These are phyloP conservation scores for Cordyceps fumosorosea DNA, from an alignment of 2,329 filamentous ascomycete species.

Conservation along the genomic window DNA sequence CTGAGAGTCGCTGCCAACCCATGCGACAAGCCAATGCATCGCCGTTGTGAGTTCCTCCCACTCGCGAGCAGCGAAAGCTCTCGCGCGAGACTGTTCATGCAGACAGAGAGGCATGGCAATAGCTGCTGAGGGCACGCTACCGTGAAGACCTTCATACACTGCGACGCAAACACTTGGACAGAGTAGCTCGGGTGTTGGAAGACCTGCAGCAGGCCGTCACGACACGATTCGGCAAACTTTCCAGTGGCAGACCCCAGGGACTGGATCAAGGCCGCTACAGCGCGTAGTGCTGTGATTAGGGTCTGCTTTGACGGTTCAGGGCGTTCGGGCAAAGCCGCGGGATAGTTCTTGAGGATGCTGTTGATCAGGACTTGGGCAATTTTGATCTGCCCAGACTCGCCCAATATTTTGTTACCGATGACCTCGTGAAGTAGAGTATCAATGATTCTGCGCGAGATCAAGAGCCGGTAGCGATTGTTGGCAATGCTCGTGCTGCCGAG, in stretches of 20 bases:
- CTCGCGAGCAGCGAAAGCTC: slow-evolving; percentile 74
- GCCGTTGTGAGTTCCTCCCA: slow-evolving; percentile 69
- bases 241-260: slow-evolving; percentile 78
- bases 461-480: slow-evolving; percentile 79
- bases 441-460: slow-evolving; percentile 79
- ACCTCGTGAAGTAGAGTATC: slow-evolving; percentile 78
- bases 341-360: slow-evolving; percentile 87
- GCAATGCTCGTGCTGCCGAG: slow-evolving; percentile 68
- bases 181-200: slow-evolving; percentile 93
- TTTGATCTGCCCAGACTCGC: slow-evolving; percentile 80
- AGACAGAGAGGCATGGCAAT: slow-evolving; percentile 84
- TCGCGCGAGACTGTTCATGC: slow-evolving; percentile 88
- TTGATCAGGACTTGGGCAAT: slow-evolving; percentile 79
- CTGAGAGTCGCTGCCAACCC: slow-evolving; percentile 86
- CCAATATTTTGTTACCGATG: slow-evolving; percentile 72
- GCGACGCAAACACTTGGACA: slow-evolving; percentile 83
- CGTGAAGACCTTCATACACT: slow-evolving; percentile 80
- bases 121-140: slow-evolving; percentile 89
- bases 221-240: slow-evolving; percentile 70
- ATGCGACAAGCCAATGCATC: slow-evolving; percentile 87
- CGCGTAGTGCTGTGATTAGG: slow-evolving; percentile 70
- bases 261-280: slow-evolving; percentile 70
- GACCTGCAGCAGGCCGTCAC: slow-evolving; percentile 83
- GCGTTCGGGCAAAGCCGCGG: slow-evolving; percentile 78
- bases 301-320: slow-evolving; percentile 85